Percentiles rank a stretch among this genome's conserved stretches.
phyloP scores from a whole-genome alignment of 371 early-diverging fungal genomes.

The Blastocladiella emersonii region DNA sequence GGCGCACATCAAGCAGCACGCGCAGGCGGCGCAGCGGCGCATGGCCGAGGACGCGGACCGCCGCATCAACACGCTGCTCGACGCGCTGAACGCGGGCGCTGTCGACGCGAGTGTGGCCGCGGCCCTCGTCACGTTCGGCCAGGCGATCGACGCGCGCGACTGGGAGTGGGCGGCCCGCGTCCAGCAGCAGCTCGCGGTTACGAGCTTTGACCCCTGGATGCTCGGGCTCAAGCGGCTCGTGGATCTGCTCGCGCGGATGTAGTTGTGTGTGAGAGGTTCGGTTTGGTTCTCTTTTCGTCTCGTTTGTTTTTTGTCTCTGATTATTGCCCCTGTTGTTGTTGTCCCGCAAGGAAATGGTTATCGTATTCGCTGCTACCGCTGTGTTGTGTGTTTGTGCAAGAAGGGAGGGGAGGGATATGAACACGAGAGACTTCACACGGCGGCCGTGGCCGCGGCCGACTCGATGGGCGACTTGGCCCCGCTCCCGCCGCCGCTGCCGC shows the following conservation, averaged over 20 bases:
- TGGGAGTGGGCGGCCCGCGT: constrained; percentile 30
- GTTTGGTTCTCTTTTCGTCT: too few relatives aligned
- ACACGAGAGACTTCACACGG: too few relatives aligned
- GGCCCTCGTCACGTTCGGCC: constrained; percentile 17
- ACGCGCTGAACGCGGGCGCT: constrained; percentile 57
- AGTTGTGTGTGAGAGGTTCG: too few relatives aligned
- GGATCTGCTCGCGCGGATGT: constrained; percentile 16
- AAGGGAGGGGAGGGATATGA: too few relatives aligned
- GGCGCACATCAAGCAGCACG: constrained; percentile 19
- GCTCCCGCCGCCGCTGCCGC: too few relatives aligned
- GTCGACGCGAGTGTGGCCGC: constrained; percentile 39
- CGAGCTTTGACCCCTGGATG: constrained; percentile 38
- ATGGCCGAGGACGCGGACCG: constrained; percentile 61
- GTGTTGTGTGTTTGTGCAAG: too few relatives aligned
- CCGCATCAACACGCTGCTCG: constrained; percentile 50
- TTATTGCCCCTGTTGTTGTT: too few relatives aligned
- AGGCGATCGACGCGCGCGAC: constrained; percentile 27
- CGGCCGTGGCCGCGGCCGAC: too few relatives aligned
- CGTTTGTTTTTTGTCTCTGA: too few relatives aligned
- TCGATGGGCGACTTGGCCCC: too few relatives aligned
- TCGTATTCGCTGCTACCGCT: too few relatives aligned
- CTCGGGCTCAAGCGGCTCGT: constrained; percentile 44
- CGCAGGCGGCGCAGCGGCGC: constrained; percentile 47
- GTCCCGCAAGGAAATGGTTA: too few relatives aligned
- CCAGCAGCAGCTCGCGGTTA: constrained; percentile 34